A percentile compares a stretch with the other conserved stretches of the same genome.
Evolutionary conservation across 1,284 basidiomycete genomes (phyloP).

Genomic region (Melampsora larici-populina): DNA sequence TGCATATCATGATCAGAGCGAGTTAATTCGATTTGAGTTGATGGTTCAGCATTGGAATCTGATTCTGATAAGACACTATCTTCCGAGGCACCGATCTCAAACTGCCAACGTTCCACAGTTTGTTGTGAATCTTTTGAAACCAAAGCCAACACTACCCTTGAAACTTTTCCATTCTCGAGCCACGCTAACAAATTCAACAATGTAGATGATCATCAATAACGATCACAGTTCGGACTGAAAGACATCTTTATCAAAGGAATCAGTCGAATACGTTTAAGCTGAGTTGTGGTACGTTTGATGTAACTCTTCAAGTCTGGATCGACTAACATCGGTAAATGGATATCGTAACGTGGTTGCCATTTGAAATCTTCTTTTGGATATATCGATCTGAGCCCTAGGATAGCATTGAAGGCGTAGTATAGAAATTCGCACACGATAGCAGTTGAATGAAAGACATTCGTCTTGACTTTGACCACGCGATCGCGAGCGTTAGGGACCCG

Average conservation of each 20-base stretch:
- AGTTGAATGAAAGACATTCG: conserved; percentile 36
- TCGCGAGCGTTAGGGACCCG: conserved; percentile 23
- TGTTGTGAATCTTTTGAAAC: conserved; percentile 88
- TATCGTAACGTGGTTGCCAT: conserved; percentile 41
- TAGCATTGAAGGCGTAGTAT: conserved; percentile 39
- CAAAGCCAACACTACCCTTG: conserved; percentile 79
- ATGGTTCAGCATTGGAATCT: neutral
- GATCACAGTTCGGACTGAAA: neutral
- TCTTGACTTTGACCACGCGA: conserved; percentile 24
- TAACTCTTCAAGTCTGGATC: conserved; percentile 42
- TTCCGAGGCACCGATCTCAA: conserved; percentile 80
- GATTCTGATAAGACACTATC: neutral
- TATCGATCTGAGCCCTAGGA: conserved; percentile 27
- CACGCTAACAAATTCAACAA: conserved; percentile 13
- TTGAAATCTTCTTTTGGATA: conserved; percentile 36
- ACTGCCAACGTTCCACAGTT: conserved; percentile 95
- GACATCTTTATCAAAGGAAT: neutral
- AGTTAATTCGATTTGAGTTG: neutral
- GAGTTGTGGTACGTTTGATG: conserved; percentile 24
- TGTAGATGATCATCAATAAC: neutral
- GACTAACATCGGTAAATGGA: conserved; percentile 29
- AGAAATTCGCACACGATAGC: conserved; percentile 42
- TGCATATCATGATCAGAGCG: conserved; percentile 43
- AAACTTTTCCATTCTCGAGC: conserved; percentile 32
- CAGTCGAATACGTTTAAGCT: conserved; percentile 28